Evolutionary conservation across 2,329 filamentous ascomycete genomes (phyloP).

Genomic region (Aspergillus chevalieri): DNA sequence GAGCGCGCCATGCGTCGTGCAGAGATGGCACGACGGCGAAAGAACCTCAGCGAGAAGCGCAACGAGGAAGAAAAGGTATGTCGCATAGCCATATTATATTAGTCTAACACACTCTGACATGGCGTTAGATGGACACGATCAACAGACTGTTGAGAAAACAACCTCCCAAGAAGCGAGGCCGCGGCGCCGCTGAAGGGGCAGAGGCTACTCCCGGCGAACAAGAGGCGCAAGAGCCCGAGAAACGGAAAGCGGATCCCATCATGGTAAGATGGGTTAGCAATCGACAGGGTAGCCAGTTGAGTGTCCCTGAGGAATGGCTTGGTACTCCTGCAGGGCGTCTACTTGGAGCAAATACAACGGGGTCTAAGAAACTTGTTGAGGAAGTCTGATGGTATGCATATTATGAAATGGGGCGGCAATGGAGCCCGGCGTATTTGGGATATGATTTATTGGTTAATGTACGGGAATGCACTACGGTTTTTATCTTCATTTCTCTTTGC

Average conservation of each 20-base stretch:
- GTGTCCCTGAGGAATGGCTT: constrained; percentile 45
- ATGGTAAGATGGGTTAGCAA: constrained; percentile 43
- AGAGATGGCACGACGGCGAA: constrained; percentile 67
- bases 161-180: constrained; percentile 53
- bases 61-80: constrained; percentile 71
- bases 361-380: constrained; percentile 31
- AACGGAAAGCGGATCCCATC: constrained; percentile 37
- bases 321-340: constrained; percentile 37
- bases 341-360: constrained; percentile 25
- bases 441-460: constrained; percentile 1
- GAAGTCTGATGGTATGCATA: constrained; percentile 23
- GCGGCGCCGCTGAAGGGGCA: constrained; percentile 41
- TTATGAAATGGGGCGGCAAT: constrained; percentile 5
- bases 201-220: constrained; percentile 37
- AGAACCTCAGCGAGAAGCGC: constrained; percentile 70
- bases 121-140: constrained; percentile 57
- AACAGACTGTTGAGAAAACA: constrained; percentile 63
- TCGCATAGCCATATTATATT: constrained; percentile 15
- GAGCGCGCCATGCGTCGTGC: constrained; percentile 67
- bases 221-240: constrained; percentile 32
- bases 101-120: not conserved
- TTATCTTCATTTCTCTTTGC: no score
- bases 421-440: constrained; percentile 19
- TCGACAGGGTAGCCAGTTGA: constrained; percentile 35
- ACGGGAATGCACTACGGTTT: not conserved